Base-by-base conservation (phyloP, 805 yeast genomes). In the Vanderwaltozyma verrucispora region DNA sequence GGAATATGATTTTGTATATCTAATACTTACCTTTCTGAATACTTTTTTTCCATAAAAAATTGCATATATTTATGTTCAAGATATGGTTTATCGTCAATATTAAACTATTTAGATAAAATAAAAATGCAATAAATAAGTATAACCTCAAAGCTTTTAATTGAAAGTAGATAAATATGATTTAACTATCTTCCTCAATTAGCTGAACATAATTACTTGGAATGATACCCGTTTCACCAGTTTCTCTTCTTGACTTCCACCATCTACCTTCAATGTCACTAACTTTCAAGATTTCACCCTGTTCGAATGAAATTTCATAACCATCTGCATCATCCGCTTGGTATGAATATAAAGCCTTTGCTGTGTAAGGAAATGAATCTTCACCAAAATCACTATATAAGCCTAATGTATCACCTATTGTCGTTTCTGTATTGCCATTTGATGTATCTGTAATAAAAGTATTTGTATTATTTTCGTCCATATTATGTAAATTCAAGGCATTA, bases 241-340 rank as follows among this genome's bases (percentile, higher is more conserved):
- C 70, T 53, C 88, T 75, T 59, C 82, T 76, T 29, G 95, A 96
- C 63, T 87, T 95, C 97, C 97, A 89, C 98, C 98, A 89, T 63
- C 94, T 79, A 32, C 96, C 96, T 47, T 83, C 83, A 40, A 86
- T 85, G 54, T 89, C 96, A 48, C 85, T 85, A 25, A 89, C 94
- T 51, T 80, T 86, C 59, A 89, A 71, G n/a, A 86, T 65, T 60
- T 89, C 97, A 39, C 92, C 96, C 59, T 88, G 86, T 45, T 71
- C 77, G 53, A 89, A 92, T 5, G 95, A 81, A 18, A 89, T 74
- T 63, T 89, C 98, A 53, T 88, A 87, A 44, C 81, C 86, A 59
- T 89, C 98, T 40, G 81, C 94, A 2, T 89, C 92, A 51, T 82
- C 86, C 6, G 96, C 96, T 36, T 77, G 77, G 58, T 92, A 89